Percentiles rank a stretch among this genome's conserved stretches.
phyloP scores from a whole-genome alignment of 2,329 filamentous ascomycete genomes.

The Huntiella decipiens region DNA sequence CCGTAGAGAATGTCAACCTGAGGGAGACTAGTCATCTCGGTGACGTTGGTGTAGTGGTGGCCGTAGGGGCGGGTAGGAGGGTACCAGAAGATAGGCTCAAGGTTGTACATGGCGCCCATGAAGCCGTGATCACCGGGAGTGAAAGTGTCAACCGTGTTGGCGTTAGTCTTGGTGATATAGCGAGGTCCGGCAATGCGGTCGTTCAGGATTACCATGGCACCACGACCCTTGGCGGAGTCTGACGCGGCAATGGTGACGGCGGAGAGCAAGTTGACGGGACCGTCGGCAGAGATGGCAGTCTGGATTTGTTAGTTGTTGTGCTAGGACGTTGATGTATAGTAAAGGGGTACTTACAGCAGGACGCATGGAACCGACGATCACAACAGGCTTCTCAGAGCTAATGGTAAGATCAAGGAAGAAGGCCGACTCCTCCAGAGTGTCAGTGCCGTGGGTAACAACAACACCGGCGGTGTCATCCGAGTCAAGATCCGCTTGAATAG shows the following conservation, averaged over 20 bases:
- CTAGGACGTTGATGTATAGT: not conserved
- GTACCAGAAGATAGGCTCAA: conserved; percentile 41
- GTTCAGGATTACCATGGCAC: conserved; percentile 41
- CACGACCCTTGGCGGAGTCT: conserved; percentile 27
- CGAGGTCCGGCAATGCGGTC: conserved; percentile 39
- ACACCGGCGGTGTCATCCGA: conserved; percentile 26
- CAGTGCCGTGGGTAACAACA: conserved; percentile 46
- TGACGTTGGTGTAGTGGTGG: conserved; percentile 25
- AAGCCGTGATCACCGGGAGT: conserved; percentile 35
- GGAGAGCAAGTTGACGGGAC: conserved; percentile 41
- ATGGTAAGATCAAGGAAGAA: conserved; percentile 43
- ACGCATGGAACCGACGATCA: conserved; percentile 43
- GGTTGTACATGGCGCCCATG: conserved; percentile 38
- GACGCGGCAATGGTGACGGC: conserved; percentile 36
- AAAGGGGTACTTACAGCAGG: conserved; percentile 21
- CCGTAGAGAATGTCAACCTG: conserved; percentile 37
- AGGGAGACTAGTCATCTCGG: conserved; percentile 21
- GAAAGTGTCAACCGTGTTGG: conserved; percentile 45
- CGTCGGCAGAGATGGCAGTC: conserved; percentile 42
- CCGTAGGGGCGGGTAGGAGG: conserved; percentile 28
- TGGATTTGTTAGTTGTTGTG: not conserved
- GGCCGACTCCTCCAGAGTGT: conserved; percentile 43
- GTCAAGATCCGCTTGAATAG: conserved; percentile 29
- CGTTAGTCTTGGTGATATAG: conserved; percentile 42
- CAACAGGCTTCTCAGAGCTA: conserved; percentile 37